Conservation (phyloP, 768 basidiomycete species). For the Boletus rufocinnamomeus region DNA sequence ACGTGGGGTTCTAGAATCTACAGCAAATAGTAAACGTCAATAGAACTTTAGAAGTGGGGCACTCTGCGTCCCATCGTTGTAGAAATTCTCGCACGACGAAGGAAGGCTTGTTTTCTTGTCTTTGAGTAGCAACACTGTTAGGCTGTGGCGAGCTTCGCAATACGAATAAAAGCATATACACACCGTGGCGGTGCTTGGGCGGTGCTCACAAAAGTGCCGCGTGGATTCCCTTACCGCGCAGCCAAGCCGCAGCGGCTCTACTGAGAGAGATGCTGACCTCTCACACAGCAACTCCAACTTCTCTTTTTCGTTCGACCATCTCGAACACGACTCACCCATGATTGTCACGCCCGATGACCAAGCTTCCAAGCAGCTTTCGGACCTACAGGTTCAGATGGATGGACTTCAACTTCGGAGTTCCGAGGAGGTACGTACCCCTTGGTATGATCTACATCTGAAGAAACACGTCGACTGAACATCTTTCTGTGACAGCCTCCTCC, state of each 20-base stretch:
- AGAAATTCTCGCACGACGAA: background rate
- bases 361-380: background rate
- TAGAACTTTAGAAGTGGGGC: background rate
- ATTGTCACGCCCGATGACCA: constrained; percentile 4
- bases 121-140: no score
- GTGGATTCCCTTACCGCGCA: background rate
- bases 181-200: no score
- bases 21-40: background rate
- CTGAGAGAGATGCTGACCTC: background rate
- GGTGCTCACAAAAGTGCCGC: background rate
- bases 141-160: no score
- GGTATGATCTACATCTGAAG: background rate
- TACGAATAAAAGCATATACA: no score
- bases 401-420: background rate
- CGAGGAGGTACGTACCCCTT: constrained; percentile 9
- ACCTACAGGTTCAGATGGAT: background rate
- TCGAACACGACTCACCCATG: constrained; percentile 2
- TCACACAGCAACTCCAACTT: background rate
- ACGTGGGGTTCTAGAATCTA: constrained; percentile 12
- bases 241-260: background rate
- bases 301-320: background rate
- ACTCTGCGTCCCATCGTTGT: background rate
- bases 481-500: constrained; percentile 25
- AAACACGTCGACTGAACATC: background rate
- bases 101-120: no score